A percentile compares a stretch with the other conserved stretches of the same genome.
Conservation (phyloP, 129 eudicot species). For the Daucus carota region DH1_v3.0 NC_030385.2:43219001-43219500, state of each 20-base stretch:
- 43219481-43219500: not conserved
- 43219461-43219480: not conserved
- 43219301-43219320: constrained; percentile 33
- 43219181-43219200: too few species aligned
- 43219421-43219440: not conserved
- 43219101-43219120: too few species aligned
- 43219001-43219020: too few species aligned
- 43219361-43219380: constrained; percentile 58
- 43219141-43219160: too few species aligned
- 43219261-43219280: not conserved
- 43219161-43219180: too few species aligned
- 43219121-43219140: too few species aligned
- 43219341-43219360: constrained; percentile 84
- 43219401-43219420: constrained; percentile 46
- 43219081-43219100: too few species aligned
- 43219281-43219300: not conserved
- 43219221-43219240: not conserved
- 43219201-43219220: too few species aligned
- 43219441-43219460: not conserved
- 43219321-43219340: constrained; percentile 78
- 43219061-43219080: too few species aligned
- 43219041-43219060: too few species aligned
- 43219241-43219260: not conserved
- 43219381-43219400: constrained; percentile 39
- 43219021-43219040: too few species aligned